Conservation (phyloP, 441 rosid genomes). For the Capsella rubella region DNA sequence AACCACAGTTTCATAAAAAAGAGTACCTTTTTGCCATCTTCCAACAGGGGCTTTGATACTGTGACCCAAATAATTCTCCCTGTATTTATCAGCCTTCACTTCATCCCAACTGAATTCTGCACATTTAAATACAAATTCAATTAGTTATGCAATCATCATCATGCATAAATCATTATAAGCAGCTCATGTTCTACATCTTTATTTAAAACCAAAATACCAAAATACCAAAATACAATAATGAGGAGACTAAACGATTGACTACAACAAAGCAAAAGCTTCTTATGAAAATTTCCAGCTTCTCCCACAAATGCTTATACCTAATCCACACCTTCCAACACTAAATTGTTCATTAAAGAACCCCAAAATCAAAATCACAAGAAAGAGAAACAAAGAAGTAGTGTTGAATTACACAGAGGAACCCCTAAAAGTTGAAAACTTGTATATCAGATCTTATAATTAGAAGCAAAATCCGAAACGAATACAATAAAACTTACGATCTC, state of each 20-base stretch:
- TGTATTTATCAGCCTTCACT: constrained; percentile 88
- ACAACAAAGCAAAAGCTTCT: neutral
- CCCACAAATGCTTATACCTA: constrained; percentile 26
- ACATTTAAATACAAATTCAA: constrained; percentile 10
- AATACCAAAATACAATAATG: neutral
- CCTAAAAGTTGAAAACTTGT: constrained; percentile 24
- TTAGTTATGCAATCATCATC: neutral
- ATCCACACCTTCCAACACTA: constrained; percentile 22
- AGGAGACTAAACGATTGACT: neutral
- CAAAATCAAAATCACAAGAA: neutral
- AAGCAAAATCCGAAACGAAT: neutral
- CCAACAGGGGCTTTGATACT: constrained; percentile 96
- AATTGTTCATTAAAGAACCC: neutral
- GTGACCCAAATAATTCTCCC: constrained; percentile 96
- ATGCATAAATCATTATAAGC: neutral
- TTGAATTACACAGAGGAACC: constrained; percentile 65
- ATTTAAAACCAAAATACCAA: neutral
- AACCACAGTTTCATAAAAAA: neutral
- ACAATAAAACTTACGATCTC: constrained; percentile 73
- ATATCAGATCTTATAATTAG: constrained; percentile 9
- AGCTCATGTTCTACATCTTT: neutral
- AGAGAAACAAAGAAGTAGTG: constrained; percentile 40
- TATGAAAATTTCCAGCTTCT: constrained; percentile 3
- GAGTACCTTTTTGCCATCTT: constrained; percentile 94
- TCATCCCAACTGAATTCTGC: constrained; percentile 99